These are phyloP conservation scores for Aspergillus funiculosus DNA, from an alignment of 495 filamentous ascomycete genomes.

Conservation along the genomic window DNA sequence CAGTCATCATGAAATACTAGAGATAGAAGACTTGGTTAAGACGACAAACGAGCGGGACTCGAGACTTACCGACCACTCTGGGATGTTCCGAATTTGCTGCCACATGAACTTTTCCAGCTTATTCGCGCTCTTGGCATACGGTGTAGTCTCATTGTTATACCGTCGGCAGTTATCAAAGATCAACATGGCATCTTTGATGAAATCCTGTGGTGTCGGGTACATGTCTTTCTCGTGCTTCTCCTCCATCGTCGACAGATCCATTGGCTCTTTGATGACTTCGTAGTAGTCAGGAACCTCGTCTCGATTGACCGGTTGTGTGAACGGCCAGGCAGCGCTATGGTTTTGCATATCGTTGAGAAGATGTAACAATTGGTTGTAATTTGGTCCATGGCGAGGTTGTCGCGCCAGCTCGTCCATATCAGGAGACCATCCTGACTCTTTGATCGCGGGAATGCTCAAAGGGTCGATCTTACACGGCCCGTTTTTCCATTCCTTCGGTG, in stretches of 20 bases:
- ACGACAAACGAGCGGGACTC: background rate
- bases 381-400: slow-evolving; percentile 94
- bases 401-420: slow-evolving; percentile 97
- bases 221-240: slow-evolving; percentile 88
- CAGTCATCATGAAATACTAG: slow-evolving; percentile 10
- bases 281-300: slow-evolving; percentile 98
- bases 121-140: slow-evolving; percentile 92
- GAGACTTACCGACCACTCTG: slow-evolving; percentile 84
- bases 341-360: slow-evolving; percentile 95
- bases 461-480: slow-evolving; percentile 68
- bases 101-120: slow-evolving; percentile 98
- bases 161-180: slow-evolving; percentile 92
- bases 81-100: slow-evolving; percentile 83
- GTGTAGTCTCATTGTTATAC: slow-evolving; percentile 93
- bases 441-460: slow-evolving; percentile 73
- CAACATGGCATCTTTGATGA: slow-evolving; percentile 82
- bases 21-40: background rate
- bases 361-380: slow-evolving; percentile 88
- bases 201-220: slow-evolving; percentile 88
- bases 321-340: slow-evolving; percentile 86
- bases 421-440: slow-evolving; percentile 86
- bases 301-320: slow-evolving; percentile 85
- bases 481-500: slow-evolving; percentile 81
- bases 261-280: slow-evolving; percentile 95
- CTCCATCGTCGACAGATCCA: slow-evolving; percentile 97